Evolutionary conservation across 2,329 filamentous ascomycete species (phyloP).

Genomic region (Venturia asperata): DNA sequence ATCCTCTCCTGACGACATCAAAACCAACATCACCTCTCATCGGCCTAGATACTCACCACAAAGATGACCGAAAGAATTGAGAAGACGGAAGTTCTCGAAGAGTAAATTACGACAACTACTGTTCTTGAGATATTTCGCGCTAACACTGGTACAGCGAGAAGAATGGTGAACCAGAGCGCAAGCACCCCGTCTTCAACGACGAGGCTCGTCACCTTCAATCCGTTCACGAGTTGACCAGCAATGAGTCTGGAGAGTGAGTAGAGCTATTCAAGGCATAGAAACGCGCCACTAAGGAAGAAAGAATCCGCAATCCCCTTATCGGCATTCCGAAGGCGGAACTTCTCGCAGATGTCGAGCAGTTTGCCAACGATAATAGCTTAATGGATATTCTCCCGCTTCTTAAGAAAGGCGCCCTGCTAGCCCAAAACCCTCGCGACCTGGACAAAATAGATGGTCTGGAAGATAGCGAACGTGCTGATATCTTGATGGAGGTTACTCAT

Average conservation of each 20-base stretch:
- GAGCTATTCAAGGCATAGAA: neutral
- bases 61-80: neutral
- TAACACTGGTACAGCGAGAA: neutral
- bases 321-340: slow-evolving; percentile 47
- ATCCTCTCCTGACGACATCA: neutral
- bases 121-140: neutral
- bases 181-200: slow-evolving; percentile 12
- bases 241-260: slow-evolving; percentile 19
- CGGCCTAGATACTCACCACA: neutral
- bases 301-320: slow-evolving; percentile 51
- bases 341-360: slow-evolving; percentile 51
- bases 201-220: slow-evolving; percentile 10
- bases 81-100: neutral
- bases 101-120: neutral
- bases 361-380: slow-evolving; percentile 54
- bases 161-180: neutral
- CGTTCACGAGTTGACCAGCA: slow-evolving; percentile 13
- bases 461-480: slow-evolving; percentile 51
- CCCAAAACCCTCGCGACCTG: slow-evolving; percentile 59
- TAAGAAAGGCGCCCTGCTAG: slow-evolving; percentile 64
- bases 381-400: slow-evolving; percentile 52
- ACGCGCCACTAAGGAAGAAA: slow-evolving; percentile 24
- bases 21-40: neutral
- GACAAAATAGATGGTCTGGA: slow-evolving; percentile 56
- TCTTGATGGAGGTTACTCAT: slow-evolving; percentile 58